Base-by-base conservation (phyloP, 306 rosid genomes). In the Casuarina glauca region DNA sequence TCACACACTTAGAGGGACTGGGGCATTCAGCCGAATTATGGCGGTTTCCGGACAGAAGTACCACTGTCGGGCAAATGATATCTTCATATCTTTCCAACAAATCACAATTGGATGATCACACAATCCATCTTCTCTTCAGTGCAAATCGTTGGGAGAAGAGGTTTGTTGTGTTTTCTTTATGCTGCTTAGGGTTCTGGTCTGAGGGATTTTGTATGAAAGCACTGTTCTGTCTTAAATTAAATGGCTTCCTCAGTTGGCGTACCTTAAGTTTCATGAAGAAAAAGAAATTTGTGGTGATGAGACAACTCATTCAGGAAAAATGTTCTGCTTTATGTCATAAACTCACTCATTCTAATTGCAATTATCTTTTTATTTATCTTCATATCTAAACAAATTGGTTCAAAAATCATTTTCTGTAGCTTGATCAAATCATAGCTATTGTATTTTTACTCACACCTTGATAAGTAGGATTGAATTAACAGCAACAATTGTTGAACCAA, bases 131-230 rank as follows among this genome's bases (percentile, higher is more conserved):
- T 54, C 98, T 95, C 77, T 95, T 95, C 71, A 95, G 97, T 69
- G 97, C 98, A 51, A 95, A 95, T 76, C 93, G 98, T 49, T 95
- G 98, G 98, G 98, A 95, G 82, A 95, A 89, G 80, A 92, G 97
- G 97, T 95, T 84, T 5, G 83, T 44, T 69, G 32, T 57, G 44
- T 54, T 54, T 60, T 41, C 52, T n/a, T 68, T 60, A 12, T 72
- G 54, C 54, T 16, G 26, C 42, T 20, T 75, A 53, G 57, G 66
- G 72, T 7, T 76, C 39, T 60, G 35, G 72, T 20, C 70, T 39
- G 5, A 67, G 57, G 26, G 68, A 70, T 74, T 36, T 54, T 45
- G 17, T 69, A 19, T 38, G 13, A 75, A 20, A 57, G 36, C 13
- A 26, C 32, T 26, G 32, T 26, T 26, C 32, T 26, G 32, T 1